Percentiles rank a stretch among this genome's conserved stretches.
Evolutionary conservation across 768 basidiomycete species (phyloP).

Genomic region (Suillus decipiens): DNA sequence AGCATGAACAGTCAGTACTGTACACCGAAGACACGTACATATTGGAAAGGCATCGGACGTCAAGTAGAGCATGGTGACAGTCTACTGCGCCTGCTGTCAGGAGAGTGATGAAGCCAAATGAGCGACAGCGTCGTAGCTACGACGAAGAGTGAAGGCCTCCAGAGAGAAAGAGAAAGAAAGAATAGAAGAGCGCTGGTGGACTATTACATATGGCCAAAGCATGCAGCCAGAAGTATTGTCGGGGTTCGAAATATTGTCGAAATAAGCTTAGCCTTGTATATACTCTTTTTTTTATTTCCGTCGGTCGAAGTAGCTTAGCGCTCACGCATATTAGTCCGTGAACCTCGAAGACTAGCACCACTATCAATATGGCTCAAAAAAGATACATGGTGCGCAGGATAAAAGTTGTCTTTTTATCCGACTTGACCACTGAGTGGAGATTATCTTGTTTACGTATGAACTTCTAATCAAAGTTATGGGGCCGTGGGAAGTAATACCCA

Average conservation of each 20-base stretch:
- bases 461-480: no score
- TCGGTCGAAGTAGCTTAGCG: no score
- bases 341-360: no score
- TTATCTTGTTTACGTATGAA: no score
- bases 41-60: slow-evolving; percentile 90
- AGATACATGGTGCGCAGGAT: no score
- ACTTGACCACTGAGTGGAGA: no score
- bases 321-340: no score
- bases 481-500: no score
- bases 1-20: slow-evolving; percentile 5
- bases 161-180: background rate
- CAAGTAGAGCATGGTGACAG: slow-evolving; percentile 71
- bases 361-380: no score
- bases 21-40: slow-evolving; percentile 55
- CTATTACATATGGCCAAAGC: background rate
- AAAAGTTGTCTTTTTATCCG: no score
- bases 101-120: slow-evolving; percentile 11
- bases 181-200: background rate
- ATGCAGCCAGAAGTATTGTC: background rate
- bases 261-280: background rate
- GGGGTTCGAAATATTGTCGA: background rate
- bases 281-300: no score
- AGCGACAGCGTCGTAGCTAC: slow-evolving; percentile 14
- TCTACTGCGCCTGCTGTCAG: background rate
- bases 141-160: slow-evolving; percentile 1